phyloP scores from a whole-genome alignment of 169 alveolate species.

The Eimeria zaria region DNA sequence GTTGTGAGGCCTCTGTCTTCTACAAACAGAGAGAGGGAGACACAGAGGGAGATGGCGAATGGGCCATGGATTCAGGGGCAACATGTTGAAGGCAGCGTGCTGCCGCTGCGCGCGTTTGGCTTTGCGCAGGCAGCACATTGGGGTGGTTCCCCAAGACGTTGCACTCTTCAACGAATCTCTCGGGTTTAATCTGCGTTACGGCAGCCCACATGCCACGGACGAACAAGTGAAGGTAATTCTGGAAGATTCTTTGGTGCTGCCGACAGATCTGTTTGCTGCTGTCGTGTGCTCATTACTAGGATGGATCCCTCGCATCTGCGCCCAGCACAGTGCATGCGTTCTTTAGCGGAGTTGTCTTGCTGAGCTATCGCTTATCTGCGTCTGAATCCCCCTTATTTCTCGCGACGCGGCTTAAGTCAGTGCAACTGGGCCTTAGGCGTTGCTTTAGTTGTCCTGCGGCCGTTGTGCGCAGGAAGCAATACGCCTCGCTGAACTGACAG shows the following conservation, averaged over 20 bases:
- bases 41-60: neutral
- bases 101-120: neutral
- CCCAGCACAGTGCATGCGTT: neutral
- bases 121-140: slow-evolving; percentile 86
- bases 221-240: slow-evolving; percentile 83
- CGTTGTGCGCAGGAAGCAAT: slow-evolving; percentile 89
- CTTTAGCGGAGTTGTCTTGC: neutral
- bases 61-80: neutral
- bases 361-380: neutral
- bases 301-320: neutral
- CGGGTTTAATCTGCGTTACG: slow-evolving; percentile 93
- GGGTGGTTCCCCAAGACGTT: slow-evolving; percentile 97
- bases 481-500: slow-evolving; percentile 93
- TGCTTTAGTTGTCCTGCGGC: neutral
- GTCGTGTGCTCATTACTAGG: neutral
- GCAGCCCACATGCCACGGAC: slow-evolving; percentile 90
- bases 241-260: neutral
- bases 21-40: neutral
- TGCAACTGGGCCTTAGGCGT: neutral
- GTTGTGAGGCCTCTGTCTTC: neutral
- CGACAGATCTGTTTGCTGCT: neutral
- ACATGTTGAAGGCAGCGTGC: neutral
- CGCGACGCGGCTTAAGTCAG: neutral
- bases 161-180: slow-evolving; percentile 96
- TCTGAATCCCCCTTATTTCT: slow-evolving; percentile 12